Percentiles rank a stretch among this genome's conserved stretches.
phyloP scores from a whole-genome alignment of 1,139 yeast species.

The Scheffersomyces segobiensis region DNA sequence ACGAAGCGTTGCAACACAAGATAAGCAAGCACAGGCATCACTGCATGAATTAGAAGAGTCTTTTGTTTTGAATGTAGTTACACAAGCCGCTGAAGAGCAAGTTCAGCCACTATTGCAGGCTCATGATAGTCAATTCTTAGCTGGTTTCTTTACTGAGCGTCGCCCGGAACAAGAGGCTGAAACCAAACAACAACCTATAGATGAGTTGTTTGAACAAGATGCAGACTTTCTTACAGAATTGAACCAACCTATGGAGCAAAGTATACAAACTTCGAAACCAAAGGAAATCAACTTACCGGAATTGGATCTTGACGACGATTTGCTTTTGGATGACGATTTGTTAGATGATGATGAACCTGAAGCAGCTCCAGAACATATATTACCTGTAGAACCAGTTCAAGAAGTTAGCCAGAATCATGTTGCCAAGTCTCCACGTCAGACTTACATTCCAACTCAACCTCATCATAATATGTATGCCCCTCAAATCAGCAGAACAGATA shows the following conservation, averaged over 20 bases:
- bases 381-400: background rate
- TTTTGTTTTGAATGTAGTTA: background rate
- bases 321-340: slow-evolving; percentile 40
- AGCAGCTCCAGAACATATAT: background rate
- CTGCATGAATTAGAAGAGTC: background rate
- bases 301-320: slow-evolving; percentile 51
- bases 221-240: slow-evolving; percentile 15
- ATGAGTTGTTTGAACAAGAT: slow-evolving; percentile 17
- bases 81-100: background rate
- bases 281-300: slow-evolving; percentile 3
- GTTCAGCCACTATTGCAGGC: background rate
- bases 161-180: background rate
- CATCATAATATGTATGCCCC: slow-evolving; percentile 3
- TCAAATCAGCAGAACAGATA: background rate
- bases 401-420: background rate
- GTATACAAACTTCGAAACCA: background rate
- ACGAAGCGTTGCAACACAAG: slow-evolving; percentile 1
- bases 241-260: background rate
- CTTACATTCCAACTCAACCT: slow-evolving; percentile 1
- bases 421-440: slow-evolving; percentile 4
- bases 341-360: slow-evolving; percentile 10
- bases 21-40: background rate
- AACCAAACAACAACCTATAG: slow-evolving; percentile 6
- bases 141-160: background rate
- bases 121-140: background rate